Conservation (phyloP, 169 alveolate species). For the Cryptosporidium meleagridis region DNA sequence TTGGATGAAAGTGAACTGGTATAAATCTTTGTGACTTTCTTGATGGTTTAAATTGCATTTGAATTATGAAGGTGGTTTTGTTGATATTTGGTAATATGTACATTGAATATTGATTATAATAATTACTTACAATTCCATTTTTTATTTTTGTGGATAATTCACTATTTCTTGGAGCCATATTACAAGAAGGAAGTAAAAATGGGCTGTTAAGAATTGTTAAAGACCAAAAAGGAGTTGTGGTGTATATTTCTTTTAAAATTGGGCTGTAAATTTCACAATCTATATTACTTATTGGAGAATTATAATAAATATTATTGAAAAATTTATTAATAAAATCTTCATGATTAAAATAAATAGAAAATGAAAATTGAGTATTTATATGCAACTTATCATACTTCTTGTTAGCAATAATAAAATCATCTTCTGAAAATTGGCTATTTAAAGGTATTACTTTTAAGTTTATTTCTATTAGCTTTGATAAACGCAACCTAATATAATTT, state of each 20-base stretch:
- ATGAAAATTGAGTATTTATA: constrained; percentile 35
- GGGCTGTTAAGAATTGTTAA: background rate
- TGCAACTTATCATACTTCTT: background rate
- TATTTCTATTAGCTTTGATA: background rate
- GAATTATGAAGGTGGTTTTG: background rate
- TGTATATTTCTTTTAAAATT: constrained; percentile 20
- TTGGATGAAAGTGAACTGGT: constrained; percentile 26
- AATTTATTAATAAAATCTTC: background rate
- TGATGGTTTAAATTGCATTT: background rate
- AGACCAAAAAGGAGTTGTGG: constrained; percentile 25
- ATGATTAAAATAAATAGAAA: constrained; percentile 18
- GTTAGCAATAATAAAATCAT: background rate
- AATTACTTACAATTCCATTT: background rate
- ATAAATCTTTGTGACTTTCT: background rate
- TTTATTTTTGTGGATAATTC: background rate
- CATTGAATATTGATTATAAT: background rate
- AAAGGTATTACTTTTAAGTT: constrained; percentile 4
- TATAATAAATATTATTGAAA: constrained; percentile 39
- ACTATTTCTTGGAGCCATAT: background rate
- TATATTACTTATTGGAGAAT: constrained; percentile 37
- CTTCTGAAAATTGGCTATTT: background rate
- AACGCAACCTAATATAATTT: background rate
- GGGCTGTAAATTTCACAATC: background rate
- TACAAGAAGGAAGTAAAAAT: constrained; percentile 36
- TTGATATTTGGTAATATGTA: background rate